These are phyloP conservation scores for Venturia effusa DNA, from an alignment of 2,329 filamentous ascomycete genomes.

Conservation along the genomic window DNA sequence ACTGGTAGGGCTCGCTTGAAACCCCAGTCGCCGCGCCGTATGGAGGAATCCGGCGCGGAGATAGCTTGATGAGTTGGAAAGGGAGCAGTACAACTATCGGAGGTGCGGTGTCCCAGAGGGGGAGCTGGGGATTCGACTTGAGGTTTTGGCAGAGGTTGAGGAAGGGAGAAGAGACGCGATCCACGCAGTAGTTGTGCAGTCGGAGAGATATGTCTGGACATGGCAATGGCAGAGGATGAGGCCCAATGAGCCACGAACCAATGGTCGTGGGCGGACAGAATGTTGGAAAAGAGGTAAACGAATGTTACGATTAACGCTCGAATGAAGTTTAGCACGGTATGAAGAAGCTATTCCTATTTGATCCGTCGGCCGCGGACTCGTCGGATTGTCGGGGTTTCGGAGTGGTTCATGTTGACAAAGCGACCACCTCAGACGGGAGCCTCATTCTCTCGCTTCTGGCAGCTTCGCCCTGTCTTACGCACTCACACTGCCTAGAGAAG, in stretches of 20 bases:
- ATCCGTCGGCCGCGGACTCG: neutral
- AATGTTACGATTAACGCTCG: neutral
- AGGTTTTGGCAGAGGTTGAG: conserved; percentile 59
- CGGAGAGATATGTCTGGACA: conserved; percentile 35
- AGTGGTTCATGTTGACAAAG: neutral
- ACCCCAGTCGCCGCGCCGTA: conserved; percentile 79
- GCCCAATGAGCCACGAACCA: neutral
- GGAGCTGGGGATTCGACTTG: conserved; percentile 28
- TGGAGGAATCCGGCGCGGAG: conserved; percentile 61
- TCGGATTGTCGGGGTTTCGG: too few relatives aligned
- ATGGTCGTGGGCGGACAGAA: neutral
- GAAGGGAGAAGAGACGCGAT: conserved; percentile 84
- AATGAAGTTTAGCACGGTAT: neutral
- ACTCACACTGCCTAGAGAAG: neutral
- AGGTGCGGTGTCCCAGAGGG: conserved; percentile 33
- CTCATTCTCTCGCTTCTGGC: conserved; percentile 1
- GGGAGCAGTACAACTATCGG: conserved; percentile 59
- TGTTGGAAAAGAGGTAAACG: neutral
- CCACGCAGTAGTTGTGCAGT: conserved; percentile 63
- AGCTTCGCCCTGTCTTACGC: conserved; percentile 5
- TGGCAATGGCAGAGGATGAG: neutral
- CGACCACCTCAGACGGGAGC: neutral
- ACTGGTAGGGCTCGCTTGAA: conserved; percentile 75
- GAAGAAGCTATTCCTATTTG: neutral
- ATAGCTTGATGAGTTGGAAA: conserved; percentile 80